phyloP scores from a whole-genome alignment of 805 yeast genomes.

The Nakazawaea siamensis region DNA sequence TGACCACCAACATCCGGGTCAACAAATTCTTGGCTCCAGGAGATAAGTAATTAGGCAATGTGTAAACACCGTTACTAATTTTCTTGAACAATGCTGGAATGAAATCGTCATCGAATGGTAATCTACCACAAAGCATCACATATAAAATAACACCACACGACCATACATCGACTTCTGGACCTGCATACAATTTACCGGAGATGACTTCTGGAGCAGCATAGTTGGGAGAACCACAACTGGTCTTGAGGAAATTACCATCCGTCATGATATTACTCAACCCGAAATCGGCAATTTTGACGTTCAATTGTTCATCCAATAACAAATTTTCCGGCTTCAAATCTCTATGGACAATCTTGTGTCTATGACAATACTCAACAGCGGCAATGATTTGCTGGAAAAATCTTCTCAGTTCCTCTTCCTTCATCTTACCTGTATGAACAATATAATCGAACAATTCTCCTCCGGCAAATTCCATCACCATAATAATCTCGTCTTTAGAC shows the following conservation, averaged over 20 bases:
- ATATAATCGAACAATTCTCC: slow-evolving; percentile 92
- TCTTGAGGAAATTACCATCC: slow-evolving; percentile 90
- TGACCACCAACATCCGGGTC: slow-evolving; percentile 88
- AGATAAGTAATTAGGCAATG: slow-evolving; percentile 80
- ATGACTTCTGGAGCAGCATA: slow-evolving; percentile 98
- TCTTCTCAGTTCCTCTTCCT: slow-evolving; percentile 83
- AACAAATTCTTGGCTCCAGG: slow-evolving; percentile 78
- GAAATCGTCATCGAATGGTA: slow-evolving; percentile 94
- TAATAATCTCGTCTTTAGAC: slow-evolving; percentile 89
- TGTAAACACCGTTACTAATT: slow-evolving; percentile 86
- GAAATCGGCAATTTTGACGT: slow-evolving; percentile 94
- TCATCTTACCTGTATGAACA: slow-evolving; percentile 89
- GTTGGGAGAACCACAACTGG: slow-evolving; percentile 94
- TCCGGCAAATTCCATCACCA: slow-evolving; percentile 98
- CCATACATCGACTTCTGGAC: slow-evolving; percentile 98
- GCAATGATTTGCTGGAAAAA: slow-evolving; percentile 95
- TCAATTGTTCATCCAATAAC: slow-evolving; percentile 78
- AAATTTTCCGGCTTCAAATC: slow-evolving; percentile 95
- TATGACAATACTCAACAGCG: slow-evolving; percentile 93
- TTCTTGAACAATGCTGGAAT: slow-evolving; percentile 91
- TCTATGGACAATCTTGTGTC: slow-evolving; percentile 93
- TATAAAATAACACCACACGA: slow-evolving; percentile 92
- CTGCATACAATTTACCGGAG: slow-evolving; percentile 90
- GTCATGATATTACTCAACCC: slow-evolving; percentile 95
- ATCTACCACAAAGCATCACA: slow-evolving; percentile 91